Conservation (phyloP, 176 grass and related monocot genomes). For the Rhynchospora pubera region DNA sequence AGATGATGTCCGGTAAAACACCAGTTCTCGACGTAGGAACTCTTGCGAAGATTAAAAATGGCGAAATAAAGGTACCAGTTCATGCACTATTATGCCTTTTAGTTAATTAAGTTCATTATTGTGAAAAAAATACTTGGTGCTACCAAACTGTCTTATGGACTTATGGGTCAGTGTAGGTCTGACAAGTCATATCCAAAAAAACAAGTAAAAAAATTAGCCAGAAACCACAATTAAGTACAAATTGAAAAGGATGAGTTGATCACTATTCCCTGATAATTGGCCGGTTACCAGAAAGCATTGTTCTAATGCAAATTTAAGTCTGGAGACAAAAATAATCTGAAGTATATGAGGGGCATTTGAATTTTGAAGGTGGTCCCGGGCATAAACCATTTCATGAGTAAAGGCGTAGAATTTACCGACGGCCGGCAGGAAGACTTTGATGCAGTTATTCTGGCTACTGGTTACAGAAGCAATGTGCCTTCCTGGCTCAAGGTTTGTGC, state of each 20-base stretch:
- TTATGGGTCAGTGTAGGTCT: neutral
- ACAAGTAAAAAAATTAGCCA: neutral
- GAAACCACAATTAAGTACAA: neutral
- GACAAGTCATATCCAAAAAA: neutral
- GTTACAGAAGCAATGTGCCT: slow-evolving; percentile 81
- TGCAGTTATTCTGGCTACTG: slow-evolving; percentile 73
- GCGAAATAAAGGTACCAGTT: slow-evolving; percentile 53
- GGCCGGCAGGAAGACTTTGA: slow-evolving; percentile 49
- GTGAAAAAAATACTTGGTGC: neutral
- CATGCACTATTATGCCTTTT: neutral
- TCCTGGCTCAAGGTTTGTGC: slow-evolving; percentile 80
- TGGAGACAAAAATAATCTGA: neutral
- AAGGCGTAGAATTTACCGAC: slow-evolving; percentile 49
- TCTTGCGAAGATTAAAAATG: slow-evolving; percentile 50
- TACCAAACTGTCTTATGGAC: neutral
- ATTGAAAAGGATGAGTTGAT: neutral
- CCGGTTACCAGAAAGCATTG: neutral
- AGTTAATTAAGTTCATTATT: neutral
- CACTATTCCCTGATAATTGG: neutral
- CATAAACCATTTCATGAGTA: slow-evolving; percentile 43
- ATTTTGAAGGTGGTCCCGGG: slow-evolving; percentile 67
- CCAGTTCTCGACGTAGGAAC: slow-evolving; percentile 68
- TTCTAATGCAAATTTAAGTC: neutral
- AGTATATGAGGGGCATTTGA: slow-evolving; percentile 14
- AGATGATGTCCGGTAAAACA: slow-evolving; percentile 57